A percentile compares a stretch with the other conserved stretches of the same genome.
Conservation (phyloP, 139 green algal genomes). For the Medakamo hakoo region DNA sequence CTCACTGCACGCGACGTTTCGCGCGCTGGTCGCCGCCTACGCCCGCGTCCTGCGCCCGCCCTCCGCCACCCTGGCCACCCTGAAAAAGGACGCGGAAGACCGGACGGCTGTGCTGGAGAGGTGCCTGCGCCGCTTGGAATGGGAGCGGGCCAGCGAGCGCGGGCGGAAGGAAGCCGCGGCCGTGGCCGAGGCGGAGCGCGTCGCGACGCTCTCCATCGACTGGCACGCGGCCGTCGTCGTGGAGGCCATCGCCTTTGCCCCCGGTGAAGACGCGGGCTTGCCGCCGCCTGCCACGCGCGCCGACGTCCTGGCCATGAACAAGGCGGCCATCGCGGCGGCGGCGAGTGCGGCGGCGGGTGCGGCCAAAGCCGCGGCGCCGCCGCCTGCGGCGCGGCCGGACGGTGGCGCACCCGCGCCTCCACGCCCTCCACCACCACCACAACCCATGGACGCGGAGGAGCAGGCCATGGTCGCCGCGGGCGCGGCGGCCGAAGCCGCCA, state of each 20-base stretch:
- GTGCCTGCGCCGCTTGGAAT: constrained; percentile 75
- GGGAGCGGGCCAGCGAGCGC: constrained; percentile 49
- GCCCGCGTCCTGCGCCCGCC: constrained; percentile 76
- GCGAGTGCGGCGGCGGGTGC: constrained; percentile 8
- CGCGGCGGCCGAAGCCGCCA: constrained; percentile 10
- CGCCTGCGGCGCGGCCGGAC: no score
- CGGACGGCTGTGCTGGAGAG: constrained; percentile 63
- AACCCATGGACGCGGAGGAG: constrained; percentile 84
- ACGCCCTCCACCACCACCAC: no score
- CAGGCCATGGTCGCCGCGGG: constrained; percentile 51
- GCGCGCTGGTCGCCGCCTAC: constrained; percentile 80
- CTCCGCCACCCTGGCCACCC: constrained; percentile 42
- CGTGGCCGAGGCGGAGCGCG: constrained; percentile 40
- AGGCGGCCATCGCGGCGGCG: constrained; percentile 16
- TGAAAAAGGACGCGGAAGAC: constrained; percentile 51
- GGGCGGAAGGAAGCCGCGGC: constrained; percentile 56
- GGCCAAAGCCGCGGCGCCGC: constrained; percentile 11
- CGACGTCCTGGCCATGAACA: constrained; percentile 59
- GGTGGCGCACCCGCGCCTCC: no score
- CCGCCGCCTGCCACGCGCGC: constrained; percentile 64
- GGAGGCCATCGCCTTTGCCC: constrained; percentile 89
- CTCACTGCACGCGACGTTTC: constrained; percentile 89
- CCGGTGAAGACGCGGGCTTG: constrained; percentile 79
- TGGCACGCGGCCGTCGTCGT: constrained; percentile 97
- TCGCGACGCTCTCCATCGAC: constrained; percentile 77